phyloP scores from a whole-genome alignment of 2,329 filamentous ascomycete genomes.

The Colletotrichum sp. region DNA sequence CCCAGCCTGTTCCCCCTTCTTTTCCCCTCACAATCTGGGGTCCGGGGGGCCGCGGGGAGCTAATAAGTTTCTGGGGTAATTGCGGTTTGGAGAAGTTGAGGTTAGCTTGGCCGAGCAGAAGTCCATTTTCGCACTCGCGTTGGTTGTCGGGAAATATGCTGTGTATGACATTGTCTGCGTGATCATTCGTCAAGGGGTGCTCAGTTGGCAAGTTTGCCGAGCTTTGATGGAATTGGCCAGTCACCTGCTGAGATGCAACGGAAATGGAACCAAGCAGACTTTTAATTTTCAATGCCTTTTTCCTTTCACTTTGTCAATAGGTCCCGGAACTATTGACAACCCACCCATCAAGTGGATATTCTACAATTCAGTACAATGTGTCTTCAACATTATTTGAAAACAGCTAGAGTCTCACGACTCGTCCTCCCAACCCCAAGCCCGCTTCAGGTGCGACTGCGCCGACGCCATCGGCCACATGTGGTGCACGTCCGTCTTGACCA shows the following conservation, averaged over 20 bases:
- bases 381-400: neutral
- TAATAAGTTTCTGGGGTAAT: neutral
- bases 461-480: slow-evolving; percentile 57
- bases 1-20: neutral
- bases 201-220: neutral
- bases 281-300: neutral
- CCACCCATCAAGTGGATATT: neutral
- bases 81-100: neutral
- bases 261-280: neutral
- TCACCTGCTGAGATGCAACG: neutral
- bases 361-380: neutral
- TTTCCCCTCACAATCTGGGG: neutral
- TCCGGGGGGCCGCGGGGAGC: neutral
- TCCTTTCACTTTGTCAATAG: rapidly evolving
- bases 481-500: slow-evolving; percentile 50
- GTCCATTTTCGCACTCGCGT: neutral
- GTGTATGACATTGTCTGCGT: neutral
- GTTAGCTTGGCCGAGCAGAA: neutral
- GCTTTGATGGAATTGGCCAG: neutral
- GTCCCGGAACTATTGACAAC: neutral
- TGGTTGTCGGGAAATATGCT: neutral
- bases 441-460: slow-evolving; percentile 50
- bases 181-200: neutral
- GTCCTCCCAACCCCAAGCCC: slow-evolving; percentile 51
- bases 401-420: neutral